Percentiles rank a stretch among this genome's conserved stretches.
Evolutionary conservation across 805 yeast genomes (phyloP).

Genomic region (Scheffersomyces stipitis): DNA sequence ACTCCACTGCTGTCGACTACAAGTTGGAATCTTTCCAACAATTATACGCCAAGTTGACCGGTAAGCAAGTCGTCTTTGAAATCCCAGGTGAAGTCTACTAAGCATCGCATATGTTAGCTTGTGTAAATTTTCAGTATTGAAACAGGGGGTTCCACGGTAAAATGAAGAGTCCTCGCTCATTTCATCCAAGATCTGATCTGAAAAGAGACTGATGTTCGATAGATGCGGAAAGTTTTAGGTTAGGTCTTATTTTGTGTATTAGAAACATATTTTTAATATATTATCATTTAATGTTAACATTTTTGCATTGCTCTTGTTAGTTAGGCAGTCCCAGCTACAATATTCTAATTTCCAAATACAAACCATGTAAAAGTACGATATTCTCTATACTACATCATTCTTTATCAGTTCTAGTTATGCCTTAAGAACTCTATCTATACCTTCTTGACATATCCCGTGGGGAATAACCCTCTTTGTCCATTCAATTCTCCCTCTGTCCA

Average conservation of each 20-base stretch:
- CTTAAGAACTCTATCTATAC: no score
- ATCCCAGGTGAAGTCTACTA: constrained; percentile 55
- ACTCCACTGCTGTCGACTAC: constrained; percentile 94
- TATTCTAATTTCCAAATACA: no score
- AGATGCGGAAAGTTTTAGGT: background rate
- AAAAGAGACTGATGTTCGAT: background rate
- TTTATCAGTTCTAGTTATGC: no score
- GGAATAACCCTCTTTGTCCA: constrained; percentile 70
- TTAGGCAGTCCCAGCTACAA: no score
- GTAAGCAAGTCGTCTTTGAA: constrained; percentile 99
- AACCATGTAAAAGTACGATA: no score
- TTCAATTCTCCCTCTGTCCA: constrained; percentile 91
- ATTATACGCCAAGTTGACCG: constrained; percentile 97
- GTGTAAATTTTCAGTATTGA: no score
- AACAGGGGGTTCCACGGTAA: no score
- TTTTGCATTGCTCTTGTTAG: no score
- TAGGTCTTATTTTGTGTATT: background rate
- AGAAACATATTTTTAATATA: background rate
- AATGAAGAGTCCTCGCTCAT: no score
- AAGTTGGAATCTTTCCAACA: constrained; percentile 99
- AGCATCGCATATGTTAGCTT: constrained; percentile 18
- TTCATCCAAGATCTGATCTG: no score
- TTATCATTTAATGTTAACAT: background rate
- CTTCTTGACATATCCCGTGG: constrained; percentile 66
- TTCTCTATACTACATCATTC: no score